Conservation (phyloP, 371 early-diverging fungal species). For the Lichtheimia corymbifera region DNA sequence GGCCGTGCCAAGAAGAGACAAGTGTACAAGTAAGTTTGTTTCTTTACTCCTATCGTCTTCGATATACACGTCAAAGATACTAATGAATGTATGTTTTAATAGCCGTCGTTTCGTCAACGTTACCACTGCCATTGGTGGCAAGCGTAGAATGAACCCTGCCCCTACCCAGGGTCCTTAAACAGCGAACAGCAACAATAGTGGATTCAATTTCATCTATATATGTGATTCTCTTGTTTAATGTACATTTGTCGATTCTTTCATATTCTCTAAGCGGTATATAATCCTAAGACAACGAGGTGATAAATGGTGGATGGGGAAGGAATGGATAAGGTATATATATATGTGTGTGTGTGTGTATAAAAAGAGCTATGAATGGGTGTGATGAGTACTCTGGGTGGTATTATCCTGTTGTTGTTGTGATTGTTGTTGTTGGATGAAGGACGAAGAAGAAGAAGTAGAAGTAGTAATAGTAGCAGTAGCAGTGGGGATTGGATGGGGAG, state of each 20-base stretch:
- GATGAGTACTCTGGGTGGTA: no score
- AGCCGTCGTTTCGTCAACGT: constrained; percentile 96
- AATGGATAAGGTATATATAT: no score
- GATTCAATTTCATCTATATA: no score
- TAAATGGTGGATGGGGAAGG: no score
- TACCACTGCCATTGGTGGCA: constrained; percentile 83
- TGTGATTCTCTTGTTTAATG: no score
- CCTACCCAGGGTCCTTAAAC: constrained; percentile 59
- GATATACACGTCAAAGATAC: not conserved
- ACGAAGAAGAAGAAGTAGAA: not conserved
- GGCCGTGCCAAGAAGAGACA: constrained; percentile 99
- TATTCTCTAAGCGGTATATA: no score
- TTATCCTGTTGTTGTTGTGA: no score
- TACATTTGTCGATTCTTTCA: no score
- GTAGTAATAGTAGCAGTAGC: not conserved
- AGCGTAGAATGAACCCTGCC: constrained; percentile 85
- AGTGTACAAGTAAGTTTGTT: constrained; percentile 75
- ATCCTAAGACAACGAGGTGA: no score
- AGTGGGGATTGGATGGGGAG: not conserved
- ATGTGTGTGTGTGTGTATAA: no score
- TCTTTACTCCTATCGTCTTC: not conserved
- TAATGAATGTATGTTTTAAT: not conserved
- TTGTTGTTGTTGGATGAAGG: no score
- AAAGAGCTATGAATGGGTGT: no score
- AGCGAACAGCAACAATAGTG: not conserved